Base-by-base conservation (phyloP, 306 rosid species). In the Gleditsia sinensis region DNA sequence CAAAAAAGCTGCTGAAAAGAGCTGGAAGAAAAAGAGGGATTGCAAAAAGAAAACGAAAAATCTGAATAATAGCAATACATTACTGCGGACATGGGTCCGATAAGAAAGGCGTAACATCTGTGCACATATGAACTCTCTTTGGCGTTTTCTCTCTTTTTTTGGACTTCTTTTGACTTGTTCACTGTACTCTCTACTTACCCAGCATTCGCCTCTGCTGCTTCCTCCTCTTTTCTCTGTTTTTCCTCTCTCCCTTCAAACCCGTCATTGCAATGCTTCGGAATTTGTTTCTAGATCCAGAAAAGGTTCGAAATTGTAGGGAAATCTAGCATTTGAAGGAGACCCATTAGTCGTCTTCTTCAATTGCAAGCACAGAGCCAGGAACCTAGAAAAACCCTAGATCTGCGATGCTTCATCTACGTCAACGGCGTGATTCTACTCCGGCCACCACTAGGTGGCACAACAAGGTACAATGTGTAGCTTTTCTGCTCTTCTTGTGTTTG, bases 351-450 rank as follows among this genome's bases (percentile, higher is more conserved):
- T 13, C 45, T 11, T 68, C 46, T 61, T 72, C 65, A 50, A 53
- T 66, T 80, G 66, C 40, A 43, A 57, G 50, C 30, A 19, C 36
- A 2, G n/a, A 49, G 4, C 21, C 51, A 1, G 13, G 27, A 3
- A 8, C 36, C 61, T 32, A 59, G 75, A 59, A 20, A 80, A 91
- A 91, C 89, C 97, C 93, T 92, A 94, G 99, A 94, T 94, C 99
- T 85, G 84, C 83, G 32, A 87, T 91, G 96, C 92, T 92, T 54
- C 97, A 89, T 64, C 93, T 94, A 64, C 97, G 97, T 54, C 99
- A 85, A 27, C 97, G 99, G 75, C 95, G 97, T 55, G 99, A 94
- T 76, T 82, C 89, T 17, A 84, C 99, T 71, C 96, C 99, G 64
- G 76, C 89, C 49, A 84, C 95, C 46, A 86, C 88, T 34, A 86